Conservation (phyloP, 1,284 basidiomycete genomes). For the Tremellales sp. region DNA sequence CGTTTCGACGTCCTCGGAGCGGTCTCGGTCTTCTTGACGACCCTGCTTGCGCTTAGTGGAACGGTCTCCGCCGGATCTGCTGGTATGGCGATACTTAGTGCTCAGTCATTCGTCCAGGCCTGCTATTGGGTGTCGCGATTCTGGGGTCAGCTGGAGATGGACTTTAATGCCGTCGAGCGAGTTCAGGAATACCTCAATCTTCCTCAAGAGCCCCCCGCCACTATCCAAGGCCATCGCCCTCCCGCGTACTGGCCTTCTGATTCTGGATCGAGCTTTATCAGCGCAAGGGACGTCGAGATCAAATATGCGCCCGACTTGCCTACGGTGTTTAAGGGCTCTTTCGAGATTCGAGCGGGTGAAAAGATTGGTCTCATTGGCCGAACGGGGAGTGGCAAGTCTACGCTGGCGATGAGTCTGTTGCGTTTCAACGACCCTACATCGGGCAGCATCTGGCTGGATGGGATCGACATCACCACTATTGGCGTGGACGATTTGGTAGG, state of each 20-base stretch:
- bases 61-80: conserved; percentile 69
- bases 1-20: conserved; percentile 75
- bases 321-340: conserved; percentile 72
- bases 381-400: conserved; percentile 52
- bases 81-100: conserved; percentile 73
- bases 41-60: conserved; percentile 67
- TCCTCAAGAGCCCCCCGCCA: conserved; percentile 74
- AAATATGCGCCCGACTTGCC: conserved; percentile 82
- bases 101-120: conserved; percentile 46
- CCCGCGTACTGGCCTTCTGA: conserved; percentile 83
- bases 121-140: conserved; percentile 49
- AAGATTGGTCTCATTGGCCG: conserved; percentile 61
- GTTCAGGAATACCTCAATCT: conserved; percentile 82
- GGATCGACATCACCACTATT: conserved; percentile 82
- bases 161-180: conserved; percentile 78
- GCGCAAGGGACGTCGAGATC: conserved; percentile 68
- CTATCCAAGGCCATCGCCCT: conserved; percentile 63
- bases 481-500: conserved; percentile 71
- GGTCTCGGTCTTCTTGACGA: conserved; percentile 68
- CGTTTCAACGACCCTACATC: conserved; percentile 80
- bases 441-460: conserved; percentile 79
- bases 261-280: conserved; percentile 49
- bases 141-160: conserved; percentile 49
- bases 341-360: conserved; percentile 66
- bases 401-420: conserved; percentile 77